These are phyloP conservation scores for Acrocalymma vagum DNA, from an alignment of 2,329 filamentous ascomycete species.

Conservation along the genomic window DNA sequence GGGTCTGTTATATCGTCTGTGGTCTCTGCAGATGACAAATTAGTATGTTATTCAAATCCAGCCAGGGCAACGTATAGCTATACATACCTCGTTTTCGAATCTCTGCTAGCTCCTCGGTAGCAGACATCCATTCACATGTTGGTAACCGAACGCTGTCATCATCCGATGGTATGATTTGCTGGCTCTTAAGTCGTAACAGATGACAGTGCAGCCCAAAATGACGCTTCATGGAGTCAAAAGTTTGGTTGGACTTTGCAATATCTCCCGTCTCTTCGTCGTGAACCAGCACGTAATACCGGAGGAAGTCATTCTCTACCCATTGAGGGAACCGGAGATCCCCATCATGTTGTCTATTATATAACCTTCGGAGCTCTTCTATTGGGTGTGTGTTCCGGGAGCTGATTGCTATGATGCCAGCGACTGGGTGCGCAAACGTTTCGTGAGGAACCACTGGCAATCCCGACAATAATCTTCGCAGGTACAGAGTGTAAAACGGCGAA, in stretches of 20 bases:
- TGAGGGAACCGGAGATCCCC: conserved; percentile 77
- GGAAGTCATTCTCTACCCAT: conserved; percentile 91
- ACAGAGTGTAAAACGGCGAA: conserved; percentile 85
- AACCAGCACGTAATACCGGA: conserved; percentile 94
- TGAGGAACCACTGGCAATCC: conserved; percentile 80
- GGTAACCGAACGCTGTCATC: conserved; percentile 88
- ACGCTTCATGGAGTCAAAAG: conserved; percentile 99
- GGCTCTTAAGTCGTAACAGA: conserved; percentile 83
- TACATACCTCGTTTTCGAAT: conserved; percentile 69
- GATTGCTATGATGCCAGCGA: conserved; percentile 93
- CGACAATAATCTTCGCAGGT: conserved; percentile 83
- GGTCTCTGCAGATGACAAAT: conserved; percentile 55
- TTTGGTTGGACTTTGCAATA: conserved; percentile 83
- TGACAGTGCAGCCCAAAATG: conserved; percentile 97
- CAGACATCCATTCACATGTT: conserved; percentile 86
- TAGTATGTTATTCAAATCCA: conserved; percentile 12
- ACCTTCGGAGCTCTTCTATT: conserved; percentile 82
- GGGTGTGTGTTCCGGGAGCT: conserved; percentile 86
- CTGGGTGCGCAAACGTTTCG: conserved; percentile 93
- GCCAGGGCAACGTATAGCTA: neutral
- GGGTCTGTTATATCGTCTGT: conserved; percentile 76
- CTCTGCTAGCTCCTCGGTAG: conserved; percentile 81
- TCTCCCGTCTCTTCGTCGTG: conserved; percentile 97
- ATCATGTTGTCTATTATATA: conserved; percentile 86
- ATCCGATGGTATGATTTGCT: conserved; percentile 85